Conservation (phyloP, 2,329 filamentous ascomycete genomes). For the Fusarium pseudoanthophilum region DNA sequence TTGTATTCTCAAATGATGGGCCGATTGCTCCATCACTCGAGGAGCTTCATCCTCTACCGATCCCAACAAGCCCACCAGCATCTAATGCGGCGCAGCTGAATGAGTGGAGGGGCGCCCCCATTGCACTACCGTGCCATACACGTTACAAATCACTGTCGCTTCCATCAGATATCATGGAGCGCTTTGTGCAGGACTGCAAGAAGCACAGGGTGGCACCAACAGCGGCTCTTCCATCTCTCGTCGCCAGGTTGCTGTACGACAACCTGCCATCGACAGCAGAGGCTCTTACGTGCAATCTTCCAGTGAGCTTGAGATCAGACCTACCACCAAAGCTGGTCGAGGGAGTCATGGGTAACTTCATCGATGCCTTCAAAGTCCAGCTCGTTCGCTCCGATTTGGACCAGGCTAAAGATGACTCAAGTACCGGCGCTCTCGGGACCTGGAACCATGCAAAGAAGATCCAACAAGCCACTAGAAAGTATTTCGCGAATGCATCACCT, state of each 20-base stretch:
- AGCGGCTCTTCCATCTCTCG: neutral
- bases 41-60: neutral
- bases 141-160: neutral
- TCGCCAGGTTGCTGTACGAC: neutral
- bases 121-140: neutral
- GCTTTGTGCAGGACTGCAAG: constrained; percentile 1
- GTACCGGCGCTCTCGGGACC: neutral
- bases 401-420: neutral
- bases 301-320: neutral
- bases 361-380: constrained; percentile 1
- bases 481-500: neutral
- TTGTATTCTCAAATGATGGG: neutral
- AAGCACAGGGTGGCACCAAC: neutral
- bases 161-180: neutral
- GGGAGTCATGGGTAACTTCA: neutral
- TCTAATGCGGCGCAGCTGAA: neutral
- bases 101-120: neutral
- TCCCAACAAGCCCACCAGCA: neutral
- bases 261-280: neutral
- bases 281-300: constrained; percentile 1
- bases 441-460: constrained; percentile 4
- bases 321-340: neutral
- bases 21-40: neutral
- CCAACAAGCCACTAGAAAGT: neutral
- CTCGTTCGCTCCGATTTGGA: neutral